Evolutionary conservation across 441 rosid genomes (phyloP).

Genomic region (Euphorbia schlechtendalii): DNA sequence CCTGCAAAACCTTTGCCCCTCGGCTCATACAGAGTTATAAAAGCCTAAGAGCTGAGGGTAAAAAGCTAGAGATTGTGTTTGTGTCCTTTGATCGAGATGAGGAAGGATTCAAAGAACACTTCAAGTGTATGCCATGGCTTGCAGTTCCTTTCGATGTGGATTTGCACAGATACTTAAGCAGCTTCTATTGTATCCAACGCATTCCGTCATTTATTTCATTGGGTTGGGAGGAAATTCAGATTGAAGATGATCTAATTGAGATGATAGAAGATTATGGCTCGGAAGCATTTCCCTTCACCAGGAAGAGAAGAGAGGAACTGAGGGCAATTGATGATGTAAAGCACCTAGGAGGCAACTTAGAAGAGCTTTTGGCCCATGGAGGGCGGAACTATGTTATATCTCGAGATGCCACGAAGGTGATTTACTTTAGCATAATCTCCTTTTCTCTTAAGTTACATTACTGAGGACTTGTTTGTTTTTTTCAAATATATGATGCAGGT

Average conservation of each 20-base stretch:
- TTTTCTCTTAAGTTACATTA: background rate
- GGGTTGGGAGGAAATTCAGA: constrained; percentile 32
- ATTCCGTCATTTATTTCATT: constrained; percentile 59
- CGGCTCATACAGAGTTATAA: constrained; percentile 52
- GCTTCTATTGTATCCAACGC: constrained; percentile 36
- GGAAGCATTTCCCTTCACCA: constrained; percentile 69
- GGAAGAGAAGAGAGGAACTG: constrained; percentile 53
- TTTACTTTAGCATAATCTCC: background rate
- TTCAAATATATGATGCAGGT: constrained; percentile 30
- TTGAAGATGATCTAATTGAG: constrained; percentile 54
- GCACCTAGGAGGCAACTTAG: constrained; percentile 51
- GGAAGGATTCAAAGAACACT: constrained; percentile 52
- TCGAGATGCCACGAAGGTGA: constrained; percentile 48
- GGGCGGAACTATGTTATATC: constrained; percentile 44
- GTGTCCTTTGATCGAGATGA: constrained; percentile 63
- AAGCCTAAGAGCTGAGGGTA: constrained; percentile 33
- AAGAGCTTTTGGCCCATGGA: constrained; percentile 48
- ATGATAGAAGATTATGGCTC: constrained; percentile 60
- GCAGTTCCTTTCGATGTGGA: constrained; percentile 53
- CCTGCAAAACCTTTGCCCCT: constrained; percentile 58
- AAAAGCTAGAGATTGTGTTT: constrained; percentile 58
- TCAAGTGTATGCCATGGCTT: constrained; percentile 75
- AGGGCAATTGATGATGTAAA: constrained; percentile 48
- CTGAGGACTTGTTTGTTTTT: background rate
- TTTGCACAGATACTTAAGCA: constrained; percentile 35